Conservation (phyloP, 1,139 yeast species). For the Saccharomyces hybrid region DNA sequence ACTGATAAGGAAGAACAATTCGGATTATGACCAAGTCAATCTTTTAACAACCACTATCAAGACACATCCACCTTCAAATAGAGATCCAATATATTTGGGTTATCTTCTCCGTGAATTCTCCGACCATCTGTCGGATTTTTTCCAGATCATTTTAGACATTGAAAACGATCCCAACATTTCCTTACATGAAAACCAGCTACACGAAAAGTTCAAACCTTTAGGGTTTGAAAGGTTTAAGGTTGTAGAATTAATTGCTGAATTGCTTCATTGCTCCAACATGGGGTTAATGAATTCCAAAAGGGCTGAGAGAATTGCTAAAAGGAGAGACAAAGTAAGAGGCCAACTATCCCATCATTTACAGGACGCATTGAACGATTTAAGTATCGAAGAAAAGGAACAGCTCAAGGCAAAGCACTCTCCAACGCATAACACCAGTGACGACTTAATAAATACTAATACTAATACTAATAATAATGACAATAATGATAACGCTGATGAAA, state of each 20-base stretch:
- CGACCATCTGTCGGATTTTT: constrained; percentile 37
- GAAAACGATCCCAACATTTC: constrained; percentile 12
- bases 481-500: constrained; percentile 11
- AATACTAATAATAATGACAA: constrained; percentile 16
- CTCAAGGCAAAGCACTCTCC: background rate
- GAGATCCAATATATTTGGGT: constrained; percentile 62
- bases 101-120: constrained; percentile 33
- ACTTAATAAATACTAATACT: constrained; percentile 4
- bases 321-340: constrained; percentile 65
- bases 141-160: constrained; percentile 30
- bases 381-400: constrained; percentile 17
- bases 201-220: constrained; percentile 53
- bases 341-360: constrained; percentile 30
- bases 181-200: constrained; percentile 23
- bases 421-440: constrained; percentile 1
- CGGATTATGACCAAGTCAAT: constrained; percentile 89
- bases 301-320: constrained; percentile 70
- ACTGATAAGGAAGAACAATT: constrained; percentile 87
- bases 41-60: constrained; percentile 71
- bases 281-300: constrained; percentile 77
- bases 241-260: constrained; percentile 90
- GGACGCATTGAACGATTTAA: constrained; percentile 34
- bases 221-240: constrained; percentile 94
- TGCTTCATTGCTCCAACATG: constrained; percentile 95
- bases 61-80: constrained; percentile 84